These are phyloP conservation scores for Chloroidium sp. DNA, from an alignment of 163 green algal species.

Conservation along the genomic window DNA sequence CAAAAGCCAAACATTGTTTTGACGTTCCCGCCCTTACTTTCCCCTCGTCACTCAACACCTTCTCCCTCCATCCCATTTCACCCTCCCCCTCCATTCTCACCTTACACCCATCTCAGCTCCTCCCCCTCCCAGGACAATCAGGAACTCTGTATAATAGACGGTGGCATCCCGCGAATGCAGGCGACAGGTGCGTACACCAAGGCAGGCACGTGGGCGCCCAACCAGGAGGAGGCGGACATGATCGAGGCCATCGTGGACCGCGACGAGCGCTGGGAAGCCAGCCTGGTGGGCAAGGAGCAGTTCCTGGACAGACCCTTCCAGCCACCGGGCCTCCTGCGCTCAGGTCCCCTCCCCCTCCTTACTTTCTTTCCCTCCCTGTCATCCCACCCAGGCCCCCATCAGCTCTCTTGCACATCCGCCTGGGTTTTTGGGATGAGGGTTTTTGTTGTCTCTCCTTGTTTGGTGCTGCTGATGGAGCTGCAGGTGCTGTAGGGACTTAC, in stretches of 20 bases:
- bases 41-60: too few species aligned
- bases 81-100: neutral
- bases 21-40: too few species aligned
- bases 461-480: too few species aligned
- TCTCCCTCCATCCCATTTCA: neutral
- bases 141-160: neutral
- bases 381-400: too few species aligned
- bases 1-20: too few species aligned
- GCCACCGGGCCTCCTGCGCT: conserved; percentile 16
- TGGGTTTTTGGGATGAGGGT: too few species aligned
- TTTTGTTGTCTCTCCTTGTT: too few species aligned
- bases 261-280: conserved; percentile 69
- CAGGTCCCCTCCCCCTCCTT: neutral
- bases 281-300: conserved; percentile 56
- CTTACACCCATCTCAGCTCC: neutral
- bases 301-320: conserved; percentile 49
- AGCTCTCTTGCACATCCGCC: too few species aligned
- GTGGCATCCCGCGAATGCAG: conserved; percentile 9
- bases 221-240: conserved; percentile 47
- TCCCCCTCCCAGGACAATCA: neutral
- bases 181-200: conserved; percentile 57
- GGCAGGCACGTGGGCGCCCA: conserved; percentile 65
- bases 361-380: too few species aligned
- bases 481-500: too few species aligned
- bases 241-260: conserved; percentile 67